Evolutionary conservation across 2,329 filamentous ascomycete species (phyloP).

Genomic region (Ascochyta lentis): DNA sequence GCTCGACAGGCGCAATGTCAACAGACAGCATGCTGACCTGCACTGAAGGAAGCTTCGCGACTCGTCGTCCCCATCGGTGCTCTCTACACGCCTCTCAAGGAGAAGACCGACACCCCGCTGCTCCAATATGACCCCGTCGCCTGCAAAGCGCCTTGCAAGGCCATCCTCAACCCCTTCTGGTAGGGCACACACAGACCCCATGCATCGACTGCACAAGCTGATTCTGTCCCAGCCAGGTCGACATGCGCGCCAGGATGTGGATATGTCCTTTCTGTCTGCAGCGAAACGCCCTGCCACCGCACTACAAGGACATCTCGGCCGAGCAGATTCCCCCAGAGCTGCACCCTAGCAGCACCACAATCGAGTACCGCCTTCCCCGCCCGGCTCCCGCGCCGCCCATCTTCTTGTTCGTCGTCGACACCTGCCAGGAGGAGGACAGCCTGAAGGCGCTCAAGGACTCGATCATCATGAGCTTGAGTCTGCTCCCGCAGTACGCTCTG

Average conservation of each 20-base stretch:
- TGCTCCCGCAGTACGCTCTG: constrained; percentile 80
- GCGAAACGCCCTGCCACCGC: constrained; percentile 79
- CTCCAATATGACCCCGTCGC: constrained; percentile 96
- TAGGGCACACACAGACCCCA: constrained; percentile 53
- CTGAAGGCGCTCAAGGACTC: constrained; percentile 84
- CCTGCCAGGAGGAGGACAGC: constrained; percentile 87
- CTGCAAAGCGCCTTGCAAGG: constrained; percentile 94
- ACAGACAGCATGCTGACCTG: constrained; percentile 34
- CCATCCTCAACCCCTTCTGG: constrained; percentile 97
- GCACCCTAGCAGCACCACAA: constrained; percentile 83
- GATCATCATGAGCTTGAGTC: constrained; percentile 82
- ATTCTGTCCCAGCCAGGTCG: constrained; percentile 69
- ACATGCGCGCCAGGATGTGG: constrained; percentile 83
- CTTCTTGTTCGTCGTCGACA: constrained; percentile 86
- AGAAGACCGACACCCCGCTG: constrained; percentile 86
- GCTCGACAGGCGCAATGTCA: constrained; percentile 13
- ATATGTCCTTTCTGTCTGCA: constrained; percentile 89
- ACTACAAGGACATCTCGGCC: constrained; percentile 89
- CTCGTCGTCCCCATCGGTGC: constrained; percentile 96
- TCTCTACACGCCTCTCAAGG: constrained; percentile 93
- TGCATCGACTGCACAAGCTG: constrained; percentile 19
- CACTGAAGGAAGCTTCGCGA: constrained; percentile 81
- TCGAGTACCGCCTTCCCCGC: constrained; percentile 81
- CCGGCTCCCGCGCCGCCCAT: constrained; percentile 87
- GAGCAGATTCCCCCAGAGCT: constrained; percentile 84